Percentiles rank a stretch among this genome's conserved stretches.
Conservation (phyloP, 768 basidiomycete genomes). For the Coprinellus micaceus region DNA sequence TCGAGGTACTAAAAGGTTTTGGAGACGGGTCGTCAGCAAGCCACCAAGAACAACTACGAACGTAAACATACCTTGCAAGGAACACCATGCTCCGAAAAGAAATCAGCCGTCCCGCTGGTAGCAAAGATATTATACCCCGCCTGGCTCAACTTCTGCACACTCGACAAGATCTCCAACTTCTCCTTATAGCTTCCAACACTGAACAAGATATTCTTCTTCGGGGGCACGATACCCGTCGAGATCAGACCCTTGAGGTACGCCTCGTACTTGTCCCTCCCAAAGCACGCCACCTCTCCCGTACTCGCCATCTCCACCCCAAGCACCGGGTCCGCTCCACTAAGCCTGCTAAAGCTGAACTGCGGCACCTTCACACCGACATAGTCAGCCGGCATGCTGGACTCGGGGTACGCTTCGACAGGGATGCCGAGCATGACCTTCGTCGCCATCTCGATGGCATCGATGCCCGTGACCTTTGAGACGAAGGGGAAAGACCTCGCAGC, state of each 20-base stretch:
- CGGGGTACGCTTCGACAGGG: conserved; percentile 88
- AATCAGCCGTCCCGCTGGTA: conserved; percentile 95
- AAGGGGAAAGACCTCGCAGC: conserved; percentile 98
- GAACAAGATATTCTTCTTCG: conserved; percentile 96
- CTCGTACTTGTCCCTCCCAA: conserved; percentile 96
- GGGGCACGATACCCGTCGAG: conserved; percentile 90
- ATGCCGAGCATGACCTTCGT: conserved; percentile 97
- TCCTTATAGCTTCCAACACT: conserved; percentile 97
- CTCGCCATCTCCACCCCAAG: conserved; percentile 99
- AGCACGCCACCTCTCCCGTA: conserved; percentile 98
- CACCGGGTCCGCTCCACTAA: conserved; percentile 96
- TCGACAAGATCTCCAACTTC: conserved; percentile 93
- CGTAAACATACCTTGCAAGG: conserved; percentile 73
- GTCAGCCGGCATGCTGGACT: conserved; percentile 78
- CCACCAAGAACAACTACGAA: conserved; percentile 1
- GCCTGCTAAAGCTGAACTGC: conserved; percentile 97
- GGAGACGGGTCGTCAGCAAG: too few relatives aligned
- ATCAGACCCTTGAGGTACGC: conserved; percentile 97
- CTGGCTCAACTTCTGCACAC: conserved; percentile 89
- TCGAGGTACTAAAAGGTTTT: conserved; percentile 69
- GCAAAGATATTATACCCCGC: conserved; percentile 97
- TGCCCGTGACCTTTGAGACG: conserved; percentile 96
- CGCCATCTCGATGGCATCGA: conserved; percentile 98
- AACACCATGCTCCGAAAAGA: conserved; percentile 94
- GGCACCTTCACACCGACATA: conserved; percentile 99